Base-by-base conservation (phyloP, 805 yeast genomes). In the Brettanomyces custersianus region DNA sequence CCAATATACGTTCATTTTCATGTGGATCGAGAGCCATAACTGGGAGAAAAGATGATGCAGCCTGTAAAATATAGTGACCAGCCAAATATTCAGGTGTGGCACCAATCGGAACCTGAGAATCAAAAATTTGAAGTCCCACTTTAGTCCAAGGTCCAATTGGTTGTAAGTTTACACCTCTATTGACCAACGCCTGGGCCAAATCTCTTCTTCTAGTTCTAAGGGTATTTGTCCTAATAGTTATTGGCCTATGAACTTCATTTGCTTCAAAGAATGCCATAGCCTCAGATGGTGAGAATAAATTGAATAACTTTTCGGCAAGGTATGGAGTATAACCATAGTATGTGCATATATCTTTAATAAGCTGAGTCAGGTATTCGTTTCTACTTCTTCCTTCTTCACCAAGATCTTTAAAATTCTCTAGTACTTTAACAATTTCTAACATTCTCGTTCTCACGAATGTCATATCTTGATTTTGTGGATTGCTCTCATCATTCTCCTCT, bases 221-320 rank as follows among this genome's bases (percentile, higher is more conserved):
- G 13, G 98, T 92, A 61, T 92, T 92, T n/a, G 98, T 88, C 69
- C 99, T 81, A 49, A 92, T 88, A 16, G 97, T 92, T 39, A 92
- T 72, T 33, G 99, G 99, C 59, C 99, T 75, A 22, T 95, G 82
- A 38, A 90, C 84, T 65, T 92, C 99, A 62, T 92, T 92, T 24
- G 98, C 97, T 66, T 92, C 99, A 50, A 92, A 92, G 55, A 92
- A 92, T 61, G 92, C 99, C 72, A 92, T 74, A 11, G 98, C 97
- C 66, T 92, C 99, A 9, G 92, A 71, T 27, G 97, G 96, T 15
- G 94, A 75, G 57, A 92, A 92, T 42, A 92, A 67, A 49, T 88
- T 77, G 68, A 88, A 92, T 40, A 90, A 70, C 62, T 92, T 90
- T 56, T 88, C 96, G 24, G 98, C 98, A 52, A 92, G 71, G 57